These are phyloP conservation scores for Claviceps spartinae DNA, from an alignment of 2,329 filamentous ascomycete species.

Conservation along the genomic window DNA sequence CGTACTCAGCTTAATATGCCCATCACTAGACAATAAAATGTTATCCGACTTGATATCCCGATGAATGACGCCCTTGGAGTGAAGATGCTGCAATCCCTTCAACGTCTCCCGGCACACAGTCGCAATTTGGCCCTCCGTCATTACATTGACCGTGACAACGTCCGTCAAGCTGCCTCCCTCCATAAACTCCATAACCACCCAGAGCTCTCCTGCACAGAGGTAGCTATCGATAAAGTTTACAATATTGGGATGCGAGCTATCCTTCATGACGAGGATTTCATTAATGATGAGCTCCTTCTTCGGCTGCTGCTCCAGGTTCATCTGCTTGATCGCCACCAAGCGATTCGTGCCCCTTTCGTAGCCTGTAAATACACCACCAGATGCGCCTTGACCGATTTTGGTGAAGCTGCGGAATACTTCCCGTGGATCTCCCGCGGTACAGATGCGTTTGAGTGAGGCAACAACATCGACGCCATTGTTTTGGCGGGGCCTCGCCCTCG, in stretches of 20 bases:
- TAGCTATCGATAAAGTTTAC: conserved; percentile 99
- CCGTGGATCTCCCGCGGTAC: conserved; percentile 77
- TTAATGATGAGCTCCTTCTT: conserved; percentile 99
- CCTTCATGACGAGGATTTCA: conserved; percentile 98
- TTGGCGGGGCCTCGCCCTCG: conserved; percentile 65
- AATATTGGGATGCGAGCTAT: conserved; percentile 95
- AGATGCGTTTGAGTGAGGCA: conserved; percentile 73
- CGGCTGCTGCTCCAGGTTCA: conserved; percentile 96
- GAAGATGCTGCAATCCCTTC: conserved; percentile 82
- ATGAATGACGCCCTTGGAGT: conserved; percentile 96
- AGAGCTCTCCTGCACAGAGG: conserved; percentile 76
- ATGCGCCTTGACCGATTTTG: conserved; percentile 96
- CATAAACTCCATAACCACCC: conserved; percentile 99
- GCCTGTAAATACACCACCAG: conserved; percentile 87
- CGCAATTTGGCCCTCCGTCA: conserved; percentile 95
- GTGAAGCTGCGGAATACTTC: conserved; percentile 75
- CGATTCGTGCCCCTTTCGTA: conserved; percentile 73
- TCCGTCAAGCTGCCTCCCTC: conserved; percentile 95
- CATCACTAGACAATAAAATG: conserved; percentile 82
- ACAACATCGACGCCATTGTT: conserved; percentile 75
- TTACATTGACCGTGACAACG: conserved; percentile 97
- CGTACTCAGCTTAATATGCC: conserved; percentile 94
- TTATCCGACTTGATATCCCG: conserved; percentile 99
- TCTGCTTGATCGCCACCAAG: conserved; percentile 96
- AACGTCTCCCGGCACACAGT: conserved; percentile 90